These are phyloP conservation scores for Trichosanthes cucumerina DNA, from an alignment of 306 rosid genomes.

Conservation along the genomic window DNA sequence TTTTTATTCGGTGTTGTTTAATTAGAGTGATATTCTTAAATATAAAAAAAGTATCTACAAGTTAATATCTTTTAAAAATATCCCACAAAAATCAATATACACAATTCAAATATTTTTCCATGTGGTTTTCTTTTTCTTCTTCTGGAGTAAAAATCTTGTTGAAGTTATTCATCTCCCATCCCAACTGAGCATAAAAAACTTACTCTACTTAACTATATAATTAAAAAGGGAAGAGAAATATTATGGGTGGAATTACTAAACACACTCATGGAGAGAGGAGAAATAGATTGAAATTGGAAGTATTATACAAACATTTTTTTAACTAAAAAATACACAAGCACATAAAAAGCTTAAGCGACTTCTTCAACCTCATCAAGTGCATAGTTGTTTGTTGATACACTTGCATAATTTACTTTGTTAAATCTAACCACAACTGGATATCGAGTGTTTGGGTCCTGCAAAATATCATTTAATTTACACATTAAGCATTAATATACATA, in stretches of 20 bases:
- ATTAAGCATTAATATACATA: neutral
- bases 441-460: constrained; percentile 21
- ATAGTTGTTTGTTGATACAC: constrained; percentile 24
- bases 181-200: too few species aligned
- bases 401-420: constrained; percentile 21
- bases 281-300: constrained; percentile 13
- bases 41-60: too few species aligned
- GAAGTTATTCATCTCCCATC: too few species aligned
- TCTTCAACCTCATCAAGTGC: constrained; percentile 21
- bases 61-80: too few species aligned
- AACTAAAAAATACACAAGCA: neutral
- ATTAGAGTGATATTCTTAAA: too few species aligned
- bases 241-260: neutral
- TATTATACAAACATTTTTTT: constrained; percentile 12
- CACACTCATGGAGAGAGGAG: constrained; percentile 5
- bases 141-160: too few species aligned
- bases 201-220: neutral
- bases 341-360: constrained; percentile 9
- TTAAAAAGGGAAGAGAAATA: neutral
- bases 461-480: too few species aligned
- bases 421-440: constrained; percentile 24
- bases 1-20: too few species aligned
- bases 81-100: too few species aligned
- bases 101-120: too few species aligned
- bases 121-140: too few species aligned